These are phyloP conservation scores for Lepidium didymum DNA, from an alignment of 345 rosid genomes.

Conservation along the genomic window DNA sequence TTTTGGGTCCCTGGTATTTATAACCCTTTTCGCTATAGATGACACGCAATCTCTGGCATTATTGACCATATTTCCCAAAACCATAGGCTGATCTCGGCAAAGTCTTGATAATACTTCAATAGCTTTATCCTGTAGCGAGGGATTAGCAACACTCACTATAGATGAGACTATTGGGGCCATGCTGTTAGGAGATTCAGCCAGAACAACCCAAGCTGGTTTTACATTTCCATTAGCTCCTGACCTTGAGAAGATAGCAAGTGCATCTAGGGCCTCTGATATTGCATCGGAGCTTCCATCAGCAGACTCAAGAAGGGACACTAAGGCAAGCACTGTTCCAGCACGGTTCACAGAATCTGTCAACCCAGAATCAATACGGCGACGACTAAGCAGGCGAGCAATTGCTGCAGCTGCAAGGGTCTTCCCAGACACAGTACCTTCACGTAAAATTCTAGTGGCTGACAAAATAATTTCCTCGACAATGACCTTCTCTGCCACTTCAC, in stretches of 20 bases:
- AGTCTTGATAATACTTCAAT: conserved; percentile 84
- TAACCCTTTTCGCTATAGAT: conserved; percentile 70
- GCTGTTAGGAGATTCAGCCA: conserved; percentile 72
- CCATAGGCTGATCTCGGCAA: conserved; percentile 74
- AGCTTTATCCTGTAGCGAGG: conserved; percentile 88
- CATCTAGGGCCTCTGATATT: conserved; percentile 79
- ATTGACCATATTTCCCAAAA: conserved; percentile 68
- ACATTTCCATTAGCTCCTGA: conserved; percentile 47
- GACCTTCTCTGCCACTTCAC: conserved; percentile 71
- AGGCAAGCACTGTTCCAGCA: conserved; percentile 86
- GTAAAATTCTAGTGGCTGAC: conserved; percentile 89
- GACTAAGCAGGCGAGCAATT: conserved; percentile 76
- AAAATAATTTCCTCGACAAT: conserved; percentile 70
- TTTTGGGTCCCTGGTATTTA: conserved; percentile 48
- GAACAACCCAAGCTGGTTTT: conserved; percentile 93
- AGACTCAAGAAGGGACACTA: conserved; percentile 87
- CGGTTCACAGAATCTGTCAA: conserved; percentile 86
- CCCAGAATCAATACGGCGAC: conserved; percentile 53
- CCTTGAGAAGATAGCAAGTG: conserved; percentile 88
- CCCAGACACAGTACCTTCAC: conserved; percentile 85
- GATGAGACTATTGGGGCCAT: conserved; percentile 78
- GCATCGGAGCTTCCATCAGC: conserved; percentile 62
- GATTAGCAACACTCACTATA: conserved; percentile 57
- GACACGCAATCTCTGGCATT: conserved; percentile 59
- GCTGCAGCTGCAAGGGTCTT: conserved; percentile 98